Percentiles rank a stretch among this genome's conserved stretches.
Conservation (phyloP, 768 basidiomycete genomes). For the Sarcomyxa edulis region DNA sequence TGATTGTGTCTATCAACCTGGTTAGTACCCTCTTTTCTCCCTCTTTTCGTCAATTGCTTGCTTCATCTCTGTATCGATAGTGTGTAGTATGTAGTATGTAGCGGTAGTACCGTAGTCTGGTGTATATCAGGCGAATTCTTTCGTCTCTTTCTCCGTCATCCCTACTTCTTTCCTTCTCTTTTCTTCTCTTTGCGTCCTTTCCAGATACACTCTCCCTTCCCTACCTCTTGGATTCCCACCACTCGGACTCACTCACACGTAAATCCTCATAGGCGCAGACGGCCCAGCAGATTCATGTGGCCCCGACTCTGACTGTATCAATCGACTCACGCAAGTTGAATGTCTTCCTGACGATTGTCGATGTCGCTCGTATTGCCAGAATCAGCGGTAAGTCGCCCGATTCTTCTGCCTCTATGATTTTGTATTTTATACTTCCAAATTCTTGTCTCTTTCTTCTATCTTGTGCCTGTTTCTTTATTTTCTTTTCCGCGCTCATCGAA, state of each 20-base stretch:
- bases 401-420: constrained; percentile 5
- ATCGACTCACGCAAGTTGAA: constrained; percentile 94
- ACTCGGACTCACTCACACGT: no score
- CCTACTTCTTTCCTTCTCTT: no score
- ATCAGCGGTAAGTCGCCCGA: constrained; percentile 91
- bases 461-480: no score
- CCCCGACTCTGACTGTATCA: constrained; percentile 89
- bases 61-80: constrained; percentile 13
- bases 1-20: constrained; percentile 81
- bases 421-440: no score
- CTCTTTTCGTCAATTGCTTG: neutral
- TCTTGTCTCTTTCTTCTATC: no score
- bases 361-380: constrained; percentile 76
- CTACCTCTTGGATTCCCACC: constrained; percentile 12
- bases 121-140: constrained; percentile 2
- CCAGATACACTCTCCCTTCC: no score
- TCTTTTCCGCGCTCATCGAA: no score
- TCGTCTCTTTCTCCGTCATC: no score
- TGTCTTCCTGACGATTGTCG: constrained; percentile 89
- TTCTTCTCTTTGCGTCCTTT: no score
- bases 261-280: constrained; percentile 45
- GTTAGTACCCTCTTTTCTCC: constrained; percentile 45
- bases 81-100: constrained; percentile 4
- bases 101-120: neutral
- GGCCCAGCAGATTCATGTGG: constrained; percentile 73